phyloP scores from a whole-genome alignment of 2,329 filamentous ascomycete genomes.

The Fusarium secorum region DNA sequence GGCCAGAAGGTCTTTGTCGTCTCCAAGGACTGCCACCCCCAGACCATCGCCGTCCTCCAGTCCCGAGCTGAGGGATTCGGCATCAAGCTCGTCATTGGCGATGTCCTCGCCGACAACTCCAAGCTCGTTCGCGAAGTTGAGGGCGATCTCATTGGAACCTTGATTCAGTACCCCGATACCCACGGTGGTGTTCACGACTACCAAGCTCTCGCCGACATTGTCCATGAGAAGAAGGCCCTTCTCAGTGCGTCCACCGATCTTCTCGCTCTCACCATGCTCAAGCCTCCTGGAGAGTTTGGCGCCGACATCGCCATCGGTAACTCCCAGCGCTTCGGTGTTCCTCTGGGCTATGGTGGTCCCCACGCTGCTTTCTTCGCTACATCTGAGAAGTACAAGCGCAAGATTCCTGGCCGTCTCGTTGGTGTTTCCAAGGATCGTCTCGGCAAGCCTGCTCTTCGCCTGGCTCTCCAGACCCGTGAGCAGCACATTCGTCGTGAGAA shows the following conservation, averaged over 20 bases:
- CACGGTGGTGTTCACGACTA: conserved; percentile 84
- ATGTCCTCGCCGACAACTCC: conserved; percentile 72
- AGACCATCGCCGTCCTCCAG: conserved; percentile 84
- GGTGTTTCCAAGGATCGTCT: conserved; percentile 90
- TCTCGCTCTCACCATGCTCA: conserved; percentile 84
- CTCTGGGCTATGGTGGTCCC: conserved; percentile 89
- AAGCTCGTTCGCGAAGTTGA: conserved; percentile 76
- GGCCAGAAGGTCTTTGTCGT: conserved; percentile 83
- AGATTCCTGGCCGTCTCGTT: conserved; percentile 89
- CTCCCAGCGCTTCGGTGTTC: conserved; percentile 89
- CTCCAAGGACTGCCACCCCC: conserved; percentile 81
- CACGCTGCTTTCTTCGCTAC: conserved; percentile 92
- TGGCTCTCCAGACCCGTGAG: conserved; percentile 91
- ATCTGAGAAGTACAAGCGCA: conserved; percentile 85
- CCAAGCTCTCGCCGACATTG: conserved; percentile 73
- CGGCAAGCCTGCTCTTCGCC: conserved; percentile 64
- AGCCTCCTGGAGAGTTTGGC: conserved; percentile 91
- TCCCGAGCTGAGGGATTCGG: conserved; percentile 90
- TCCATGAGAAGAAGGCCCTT: conserved; percentile 80
- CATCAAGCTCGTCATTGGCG: conserved; percentile 77
- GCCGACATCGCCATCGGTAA: conserved; percentile 95
- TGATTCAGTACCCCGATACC: conserved; percentile 94
- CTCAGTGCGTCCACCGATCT: conserved; percentile 91
- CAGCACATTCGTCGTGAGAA: conserved; percentile 97
- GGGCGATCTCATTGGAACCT: conserved; percentile 83